Evolutionary conservation across 1,139 yeast species (phyloP), one percentile per base, ranked within the genome.

Genomic region (Barnettozyma hawaiiensis): DNA sequence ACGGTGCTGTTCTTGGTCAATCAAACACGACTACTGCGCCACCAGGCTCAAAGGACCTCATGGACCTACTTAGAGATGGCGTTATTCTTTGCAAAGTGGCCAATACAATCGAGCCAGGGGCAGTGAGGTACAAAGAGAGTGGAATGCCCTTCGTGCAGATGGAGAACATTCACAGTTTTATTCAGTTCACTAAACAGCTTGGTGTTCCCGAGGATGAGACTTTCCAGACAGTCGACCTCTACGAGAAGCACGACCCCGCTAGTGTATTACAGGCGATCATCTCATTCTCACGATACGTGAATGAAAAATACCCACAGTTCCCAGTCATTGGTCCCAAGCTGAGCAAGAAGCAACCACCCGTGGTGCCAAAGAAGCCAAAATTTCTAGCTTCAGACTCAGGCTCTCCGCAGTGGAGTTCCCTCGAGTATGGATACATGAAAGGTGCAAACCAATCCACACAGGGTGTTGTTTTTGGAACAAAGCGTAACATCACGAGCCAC

Each of bases 121-220:
- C 48, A 2, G 56, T 79, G 45, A 76, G 70, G 50, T 81, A 62
- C 61, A 85, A 82, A 58, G 69, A 69, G 39, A 77, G 89, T n/a
- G 68, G 67, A 40, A 80, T 85, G 83, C 31, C 15, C 8, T 32
- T 24, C 23, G 20, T 27, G 22, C 58, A 68, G 64, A 86, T 86
- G 95, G 96, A 87, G 58, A 86, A 86, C 55, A 85, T 87, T 32
- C 79, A 87, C 35, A 75, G 78, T 48, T 87, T 86, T 57, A 65
- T 87, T 28, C 63, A 69, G 14, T 75, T 81, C 40, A 78, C 86
- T 43, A 73, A 77, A 48, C 41, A 57, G 3, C 66, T 81, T 36
- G 92, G 94, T 2, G 80, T 87, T 4, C 87, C 92, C 5, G 86
- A 84, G 49, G 90, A 85, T 57, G 96, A 87, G 58, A 65, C 84